Evolutionary conservation across 352 stramenopile species (phyloP), one percentile per base, ranked within the genome.

Genomic region (Phytophthora pseudosyringae): DNA sequence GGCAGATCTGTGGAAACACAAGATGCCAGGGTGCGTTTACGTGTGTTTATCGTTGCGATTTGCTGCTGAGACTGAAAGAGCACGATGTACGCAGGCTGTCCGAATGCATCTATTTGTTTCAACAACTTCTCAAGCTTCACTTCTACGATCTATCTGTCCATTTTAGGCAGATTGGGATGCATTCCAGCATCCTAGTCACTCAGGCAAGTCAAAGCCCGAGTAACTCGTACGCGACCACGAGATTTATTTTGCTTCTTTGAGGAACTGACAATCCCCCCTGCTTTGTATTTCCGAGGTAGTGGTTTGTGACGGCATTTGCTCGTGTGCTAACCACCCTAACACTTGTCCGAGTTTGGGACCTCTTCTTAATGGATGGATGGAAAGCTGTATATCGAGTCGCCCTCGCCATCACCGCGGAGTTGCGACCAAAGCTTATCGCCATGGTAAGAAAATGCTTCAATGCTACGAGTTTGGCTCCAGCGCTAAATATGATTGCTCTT

Each of bases 251-350:
- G 26, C 7, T 12, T 36, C 36, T 16, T 47, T 47, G 36, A 39
- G 38, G 29, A 31, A 33, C 32, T 54, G 15, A 58, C 26, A 29
- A 21, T 21, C 21, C 21, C 21, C 21, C 21, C 21, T 21, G 21
- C 21, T 21, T 40, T 67, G 28, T 29, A 1, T 32, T 10, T 25
- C 47, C 21, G 21, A 21, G 21, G 11, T 51, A 95, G 87, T 95
- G 87, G 87, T 93, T 95, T 67, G 85, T 89, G 40, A 95, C 87
- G 29, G 49, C 92, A n/a, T 95, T 95, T 56, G 74, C 87, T 36
- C 81, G 86, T 21, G 73, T 89, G 9, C 58, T 94, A 13, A 62
- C 75, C 4, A 54, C 63, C 0, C 50, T 73, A 8, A 73, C 76
- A 13, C 73, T 94, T n/a, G 58, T 66, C 4, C 78, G 74, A 28